phyloP scores from a whole-genome alignment of 352 stramenopile genomes.

The Pythium oligandrum region DNA sequence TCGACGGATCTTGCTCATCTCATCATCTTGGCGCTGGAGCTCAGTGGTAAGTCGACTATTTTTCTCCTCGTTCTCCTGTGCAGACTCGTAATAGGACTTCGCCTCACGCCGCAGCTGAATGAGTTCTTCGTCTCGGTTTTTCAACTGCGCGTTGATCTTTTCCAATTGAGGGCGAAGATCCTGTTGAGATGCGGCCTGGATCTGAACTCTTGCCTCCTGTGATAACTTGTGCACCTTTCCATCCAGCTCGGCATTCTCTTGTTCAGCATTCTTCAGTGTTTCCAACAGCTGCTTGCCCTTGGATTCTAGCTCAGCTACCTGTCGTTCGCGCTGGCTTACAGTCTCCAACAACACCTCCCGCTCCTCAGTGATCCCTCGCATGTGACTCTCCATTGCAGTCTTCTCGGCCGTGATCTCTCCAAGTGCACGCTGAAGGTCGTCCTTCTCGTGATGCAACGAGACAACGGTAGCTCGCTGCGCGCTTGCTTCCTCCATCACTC shows the following conservation, averaged over 20 bases:
- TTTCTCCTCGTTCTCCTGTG: not conserved
- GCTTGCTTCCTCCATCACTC: constrained; percentile 39
- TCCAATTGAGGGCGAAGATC: not conserved
- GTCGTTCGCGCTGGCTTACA: constrained; percentile 41
- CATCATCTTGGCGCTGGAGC: not conserved
- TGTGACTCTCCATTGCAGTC: constrained; percentile 39
- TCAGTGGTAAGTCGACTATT: not conserved
- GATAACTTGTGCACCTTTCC: constrained; percentile 1
- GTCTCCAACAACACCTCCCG: constrained; percentile 25
- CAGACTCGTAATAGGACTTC: not conserved
- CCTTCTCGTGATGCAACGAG: constrained; percentile 53
- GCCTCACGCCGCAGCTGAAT: not conserved
- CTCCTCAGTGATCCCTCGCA: constrained; percentile 27
- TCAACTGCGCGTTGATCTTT: not conserved
- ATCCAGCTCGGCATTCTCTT: constrained; percentile 33
- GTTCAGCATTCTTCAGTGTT: constrained; percentile 37
- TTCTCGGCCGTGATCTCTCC: constrained; percentile 44
- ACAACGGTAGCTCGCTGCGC: constrained; percentile 45
- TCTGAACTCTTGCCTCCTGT: not conserved
- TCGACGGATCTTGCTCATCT: not conserved
- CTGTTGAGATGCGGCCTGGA: not conserved
- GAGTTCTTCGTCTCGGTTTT: not conserved
- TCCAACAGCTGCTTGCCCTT: constrained; percentile 10
- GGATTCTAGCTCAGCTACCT: constrained; percentile 43
- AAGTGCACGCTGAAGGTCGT: constrained; percentile 50